Percentiles rank a stretch among this genome's conserved stretches.
Conservation (phyloP, 176 grass and related monocot species). For the Poa annua region DNA sequence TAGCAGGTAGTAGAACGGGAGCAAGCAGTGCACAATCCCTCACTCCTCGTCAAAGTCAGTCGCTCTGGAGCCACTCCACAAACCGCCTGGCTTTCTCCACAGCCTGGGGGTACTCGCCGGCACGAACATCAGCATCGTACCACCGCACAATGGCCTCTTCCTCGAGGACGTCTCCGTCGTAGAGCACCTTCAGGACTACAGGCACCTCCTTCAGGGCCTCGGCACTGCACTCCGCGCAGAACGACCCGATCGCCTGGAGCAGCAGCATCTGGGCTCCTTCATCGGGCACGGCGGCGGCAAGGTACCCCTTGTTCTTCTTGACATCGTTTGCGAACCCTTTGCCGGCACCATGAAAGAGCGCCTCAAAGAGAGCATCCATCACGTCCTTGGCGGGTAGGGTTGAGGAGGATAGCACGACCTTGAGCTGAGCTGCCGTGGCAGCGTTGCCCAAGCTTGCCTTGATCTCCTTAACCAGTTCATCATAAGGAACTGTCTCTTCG, state of each 20-base stretch:
- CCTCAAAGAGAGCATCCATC: conserved; percentile 66
- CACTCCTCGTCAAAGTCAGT: conserved; percentile 63
- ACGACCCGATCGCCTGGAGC: conserved; percentile 55
- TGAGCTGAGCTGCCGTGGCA: conserved; percentile 52
- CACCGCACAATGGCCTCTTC: conserved; percentile 75
- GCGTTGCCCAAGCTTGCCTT: conserved; percentile 56
- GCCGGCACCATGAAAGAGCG: conserved; percentile 60
- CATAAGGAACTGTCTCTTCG: conserved; percentile 41
- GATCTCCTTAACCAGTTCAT: conserved; percentile 55
- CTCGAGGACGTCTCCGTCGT: conserved; percentile 71
- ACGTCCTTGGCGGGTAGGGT: conserved; percentile 50
- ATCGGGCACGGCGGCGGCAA: conserved; percentile 51
- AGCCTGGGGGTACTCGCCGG: conserved; percentile 44
- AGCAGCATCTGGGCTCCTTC: conserved; percentile 57
- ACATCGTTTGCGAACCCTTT: conserved; percentile 87
- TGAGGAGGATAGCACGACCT: conserved; percentile 44
- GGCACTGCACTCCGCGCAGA: conserved; percentile 48
- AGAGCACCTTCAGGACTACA: conserved; percentile 66
- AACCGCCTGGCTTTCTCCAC: conserved; percentile 66
- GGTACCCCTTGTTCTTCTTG: conserved; percentile 63
- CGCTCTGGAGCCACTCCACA: conserved; percentile 77
- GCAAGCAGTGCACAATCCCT: neutral
- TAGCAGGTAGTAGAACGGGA: neutral
- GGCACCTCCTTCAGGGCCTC: conserved; percentile 82
- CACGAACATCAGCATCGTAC: conserved; percentile 52